Evolutionary conservation across 768 basidiomycete species (phyloP), one percentile per base, ranked within the genome.

Genomic region (Filobasidium wieringae): DNA sequence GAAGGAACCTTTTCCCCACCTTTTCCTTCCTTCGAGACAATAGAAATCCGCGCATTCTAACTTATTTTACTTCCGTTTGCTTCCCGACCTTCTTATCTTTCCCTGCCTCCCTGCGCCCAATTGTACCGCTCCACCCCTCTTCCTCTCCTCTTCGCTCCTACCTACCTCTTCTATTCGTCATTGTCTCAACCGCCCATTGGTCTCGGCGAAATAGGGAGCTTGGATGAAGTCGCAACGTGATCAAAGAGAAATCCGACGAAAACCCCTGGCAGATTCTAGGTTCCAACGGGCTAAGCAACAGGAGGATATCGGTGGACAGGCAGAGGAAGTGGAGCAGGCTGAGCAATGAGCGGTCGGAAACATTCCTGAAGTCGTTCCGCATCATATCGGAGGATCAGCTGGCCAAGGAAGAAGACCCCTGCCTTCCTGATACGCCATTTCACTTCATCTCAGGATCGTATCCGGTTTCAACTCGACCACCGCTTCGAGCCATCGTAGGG

Each of bases 191-290:
- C 37, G 2, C 7, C 4, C 29, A 33, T 27, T 22, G 2, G 22
- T n/a, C 27, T 19, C 39, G 22, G 33, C 22, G 30, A 53, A 49
- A 6, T 49, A 73, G 72, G 72, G 72, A 33, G 68, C 66, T 33
- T 73, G 72, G 72, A 73, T 73, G 72, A 64, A 66, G 41, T 61
- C 65, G 39, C 60, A 64, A 29, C 62, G 72, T 27, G 69, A 73
- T 51, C 70, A 73, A 41, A 63, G 66, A 37, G 72, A 70, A 1
- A 56, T 70, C n/a, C 57, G 69, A 24, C 45, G 68, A 37, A 55
- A 57, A n/a, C 63, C 63, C 7, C 22, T 60, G n/a, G 49, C 63
- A 30, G 53, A 49, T 26, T 53, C 52, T 47, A 14, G 43, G 43
- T 47, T 47, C 24, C 36, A 37, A n/a, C 9, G 36, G 36, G 11